Evolutionary conservation across 2,329 filamentous ascomycete genomes (phyloP), one percentile per base, ranked within the genome.

Genomic region (Hypoxylon sp.): DNA sequence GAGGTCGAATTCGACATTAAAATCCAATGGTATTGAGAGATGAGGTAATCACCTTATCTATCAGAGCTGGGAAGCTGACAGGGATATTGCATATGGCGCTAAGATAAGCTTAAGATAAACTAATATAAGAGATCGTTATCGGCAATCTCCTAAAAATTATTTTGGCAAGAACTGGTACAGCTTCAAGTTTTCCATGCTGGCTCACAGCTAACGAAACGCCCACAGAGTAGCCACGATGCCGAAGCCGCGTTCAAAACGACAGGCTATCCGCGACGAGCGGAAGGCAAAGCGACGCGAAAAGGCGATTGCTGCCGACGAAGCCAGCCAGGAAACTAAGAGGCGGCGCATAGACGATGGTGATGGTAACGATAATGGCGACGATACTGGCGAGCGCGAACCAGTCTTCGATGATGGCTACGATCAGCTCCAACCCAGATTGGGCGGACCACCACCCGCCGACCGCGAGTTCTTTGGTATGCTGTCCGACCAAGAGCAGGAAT

Each of bases 401-500:
- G 42, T 27, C 7, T 67, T 67, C 49, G 56, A 68, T 40, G 49
- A 66, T 59, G 68, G 63, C 35, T 54, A 64, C 41, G 64, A 67
- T 1, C 53, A 67, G n/a, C 31, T 52, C 6, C 48, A 27, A 43
- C 26, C 35, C 49, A 49, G 24, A 62, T 33, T 43, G 33, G 43
- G 59, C 27, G 60, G 59, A 6, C 60, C 58, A 13, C 56, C 60
- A 8, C 59, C 48, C 4, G 48, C 75, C 8, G 90, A 91, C 58
- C 85, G 81, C 66, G 87, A 91, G 54, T 99, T 97, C 79, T 98
- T 96, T 69, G 95, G 95, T 63, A 88, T 97, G 81, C 87, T 99
- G 21, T 90, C 92, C 68, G 89, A 96, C 51, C 86, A 96, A 65
- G 95, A 99, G 79, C 92, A 97, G 72, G 93, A 97, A 74, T 97